Percentiles rank a stretch among this genome's conserved stretches.
phyloP scores from a whole-genome alignment of 2,329 filamentous ascomycete genomes.

The Fusarium pseudocircinatum region DNA sequence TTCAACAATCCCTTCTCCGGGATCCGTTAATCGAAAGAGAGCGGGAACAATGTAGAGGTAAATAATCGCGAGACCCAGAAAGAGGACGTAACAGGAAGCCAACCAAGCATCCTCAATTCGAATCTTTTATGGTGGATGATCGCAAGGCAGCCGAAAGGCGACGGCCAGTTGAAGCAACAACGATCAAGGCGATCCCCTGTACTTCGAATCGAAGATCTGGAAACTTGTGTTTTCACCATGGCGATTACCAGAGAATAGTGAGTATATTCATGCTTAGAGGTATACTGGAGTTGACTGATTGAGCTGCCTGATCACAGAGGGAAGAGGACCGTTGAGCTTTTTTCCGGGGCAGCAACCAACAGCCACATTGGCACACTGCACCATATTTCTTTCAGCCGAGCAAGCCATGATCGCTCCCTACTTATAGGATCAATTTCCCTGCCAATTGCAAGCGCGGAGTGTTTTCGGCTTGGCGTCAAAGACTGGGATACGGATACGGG shows the following conservation, averaged over 20 bases:
- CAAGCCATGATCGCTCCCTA: background rate
- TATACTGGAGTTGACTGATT: background rate
- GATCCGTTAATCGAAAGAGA: background rate
- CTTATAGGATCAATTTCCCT: accelerated
- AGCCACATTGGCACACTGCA: background rate
- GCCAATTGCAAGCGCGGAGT: background rate
- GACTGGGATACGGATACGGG: background rate
- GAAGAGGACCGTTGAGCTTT: background rate
- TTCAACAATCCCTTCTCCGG: background rate
- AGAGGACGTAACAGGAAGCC: background rate
- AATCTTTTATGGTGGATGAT: background rate
- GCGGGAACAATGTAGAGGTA: background rate
- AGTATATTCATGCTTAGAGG: background rate
- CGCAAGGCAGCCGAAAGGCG: background rate
- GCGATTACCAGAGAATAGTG: accelerated
- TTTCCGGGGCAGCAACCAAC: background rate
- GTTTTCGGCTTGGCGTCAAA: too few species aligned
- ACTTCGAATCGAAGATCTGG: background rate
- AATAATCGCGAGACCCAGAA: background rate
- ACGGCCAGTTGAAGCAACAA: too few species aligned
- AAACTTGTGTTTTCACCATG: background rate
- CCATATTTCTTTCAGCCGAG: background rate
- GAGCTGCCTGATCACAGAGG: background rate
- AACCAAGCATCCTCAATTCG: background rate
- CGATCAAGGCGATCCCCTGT: too few species aligned